Evolutionary conservation across 148 eudicot genomes (phyloP).

Genomic region (Amaranthus palmeri): DNA sequence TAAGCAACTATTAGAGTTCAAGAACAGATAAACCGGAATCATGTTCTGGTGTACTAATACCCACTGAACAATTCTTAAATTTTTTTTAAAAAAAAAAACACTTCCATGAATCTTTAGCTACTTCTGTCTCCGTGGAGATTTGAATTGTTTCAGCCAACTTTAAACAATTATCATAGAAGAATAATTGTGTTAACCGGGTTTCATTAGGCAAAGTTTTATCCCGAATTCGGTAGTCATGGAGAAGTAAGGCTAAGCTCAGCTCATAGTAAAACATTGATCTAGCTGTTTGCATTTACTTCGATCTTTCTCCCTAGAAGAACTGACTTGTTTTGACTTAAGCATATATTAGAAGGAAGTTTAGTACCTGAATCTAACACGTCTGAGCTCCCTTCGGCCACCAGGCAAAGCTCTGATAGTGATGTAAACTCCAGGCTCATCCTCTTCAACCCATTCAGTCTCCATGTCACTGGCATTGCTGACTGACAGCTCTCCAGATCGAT

Average conservation of each 20-base stretch:
- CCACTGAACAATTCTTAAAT: too few species aligned
- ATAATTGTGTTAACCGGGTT: not conserved
- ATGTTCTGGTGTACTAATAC: too few species aligned
- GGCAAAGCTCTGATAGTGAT: conserved; percentile 87
- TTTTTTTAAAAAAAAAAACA: too few species aligned
- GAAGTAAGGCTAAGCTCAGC: not conserved
- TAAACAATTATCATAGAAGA: not conserved
- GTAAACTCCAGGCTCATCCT: conserved; percentile 95
- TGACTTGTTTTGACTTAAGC: not conserved
- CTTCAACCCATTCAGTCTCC: conserved; percentile 95
- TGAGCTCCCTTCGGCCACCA: conserved; percentile 81
- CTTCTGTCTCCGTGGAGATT: too few species aligned
- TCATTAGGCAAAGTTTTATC: too few species aligned
- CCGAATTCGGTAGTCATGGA: too few species aligned
- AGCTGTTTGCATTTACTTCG: not conserved
- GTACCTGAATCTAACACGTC: conserved; percentile 98
- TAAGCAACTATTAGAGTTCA: not conserved
- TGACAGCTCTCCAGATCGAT: conserved; percentile 80
- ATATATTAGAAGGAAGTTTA: not conserved
- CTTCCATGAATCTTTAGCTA: too few species aligned
- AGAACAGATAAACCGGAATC: not conserved
- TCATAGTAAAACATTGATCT: not conserved
- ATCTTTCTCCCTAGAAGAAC: not conserved
- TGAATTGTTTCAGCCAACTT: too few species aligned
- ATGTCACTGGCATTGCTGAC: conserved; percentile 82